Base-by-base conservation (phyloP, 192 early-diverging fungal species). In the Mortierella claussenii region DNA sequence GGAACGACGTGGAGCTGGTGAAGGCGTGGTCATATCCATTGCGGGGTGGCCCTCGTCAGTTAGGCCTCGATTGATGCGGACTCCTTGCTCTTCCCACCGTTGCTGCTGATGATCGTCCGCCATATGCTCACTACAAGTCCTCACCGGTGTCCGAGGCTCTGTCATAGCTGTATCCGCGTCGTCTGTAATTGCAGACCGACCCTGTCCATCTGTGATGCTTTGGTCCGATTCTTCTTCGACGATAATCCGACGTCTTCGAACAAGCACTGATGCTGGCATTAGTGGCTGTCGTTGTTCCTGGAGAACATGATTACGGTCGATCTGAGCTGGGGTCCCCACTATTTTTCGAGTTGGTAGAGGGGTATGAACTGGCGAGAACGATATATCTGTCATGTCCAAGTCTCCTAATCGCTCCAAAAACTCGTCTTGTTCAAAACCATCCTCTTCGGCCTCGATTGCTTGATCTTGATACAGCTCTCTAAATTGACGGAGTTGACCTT, bases 221-320 rank as follows among this genome's bases (percentile, higher is more conserved):
- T 68, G 33, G 3, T 21, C 27, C 32, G 45, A 33, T 31, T 52
- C 49, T 43, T 68, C 65, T 3, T 68, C 65, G 3, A 68, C 28
- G 26, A 65, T 65, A 3, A 68, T 18, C n/a, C 65, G 31, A 21
- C 65, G 65, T 24, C 65, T 43, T 27, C 37, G 60, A 21, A 24
- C 10, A 21, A 49, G 60, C 8, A 24, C 24, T n/a, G 49, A 23
- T 18, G 60, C n/a, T n/a, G n/a, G n/a, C n/a, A n/a, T n/a, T n/a
- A n/a, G n/a, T n/a, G n/a, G n/a, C n/a, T n/a, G n/a, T n/a, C n/a
- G n/a, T n/a, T n/a, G n/a, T n/a, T n/a, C n/a, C n/a, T n/a, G n/a
- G n/a, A n/a, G n/a, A n/a, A n/a, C n/a, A n/a, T n/a, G n/a, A n/a
- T n/a, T n/a, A n/a, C n/a, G n/a, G n/a, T n/a, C 7, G 4, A 44